Conservation (phyloP, 495 filamentous ascomycete genomes). For the Bacidia gigantensis region DNA sequence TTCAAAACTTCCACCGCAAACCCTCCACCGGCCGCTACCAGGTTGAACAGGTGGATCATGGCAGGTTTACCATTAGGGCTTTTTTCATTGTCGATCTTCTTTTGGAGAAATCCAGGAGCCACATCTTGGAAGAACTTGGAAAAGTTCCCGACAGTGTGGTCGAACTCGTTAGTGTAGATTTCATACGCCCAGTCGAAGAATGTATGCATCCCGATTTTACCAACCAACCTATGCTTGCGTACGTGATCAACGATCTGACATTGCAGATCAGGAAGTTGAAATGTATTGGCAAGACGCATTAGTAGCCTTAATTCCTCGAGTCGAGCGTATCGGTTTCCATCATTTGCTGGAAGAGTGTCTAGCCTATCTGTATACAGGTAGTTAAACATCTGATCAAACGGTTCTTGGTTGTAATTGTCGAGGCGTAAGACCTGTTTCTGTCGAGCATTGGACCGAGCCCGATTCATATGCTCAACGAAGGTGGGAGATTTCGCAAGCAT, state of each 20-base stretch:
- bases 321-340: neutral
- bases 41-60: neutral
- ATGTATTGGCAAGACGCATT: conserved; percentile 7
- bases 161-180: conserved; percentile 10
- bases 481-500: conserved; percentile 3
- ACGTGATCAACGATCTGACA: conserved; percentile 1
- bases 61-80: neutral
- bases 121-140: conserved; percentile 6
- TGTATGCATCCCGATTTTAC: neutral
- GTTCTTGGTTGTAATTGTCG: neutral
- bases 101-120: conserved; percentile 3
- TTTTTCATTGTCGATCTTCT: neutral
- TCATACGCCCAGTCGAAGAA: conserved; percentile 15
- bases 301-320: conserved; percentile 7
- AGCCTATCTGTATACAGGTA: conserved; percentile 13
- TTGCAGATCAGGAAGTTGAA: conserved; percentile 7
- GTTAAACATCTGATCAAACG: conserved; percentile 13
- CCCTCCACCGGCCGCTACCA: conserved; percentile 3
- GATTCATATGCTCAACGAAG: conserved; percentile 3
- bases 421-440: conserved; percentile 5
- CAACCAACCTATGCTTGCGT: neutral
- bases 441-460: conserved; percentile 1
- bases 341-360: neutral
- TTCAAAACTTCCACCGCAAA: conserved; percentile 6
- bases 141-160: conserved; percentile 8